A percentile compares a stretch with the other conserved stretches of the same genome.
These are phyloP conservation scores for Plenodomus biglobosus DNA, from an alignment of 2,329 filamentous ascomycete species.

Conservation along the genomic window DNA sequence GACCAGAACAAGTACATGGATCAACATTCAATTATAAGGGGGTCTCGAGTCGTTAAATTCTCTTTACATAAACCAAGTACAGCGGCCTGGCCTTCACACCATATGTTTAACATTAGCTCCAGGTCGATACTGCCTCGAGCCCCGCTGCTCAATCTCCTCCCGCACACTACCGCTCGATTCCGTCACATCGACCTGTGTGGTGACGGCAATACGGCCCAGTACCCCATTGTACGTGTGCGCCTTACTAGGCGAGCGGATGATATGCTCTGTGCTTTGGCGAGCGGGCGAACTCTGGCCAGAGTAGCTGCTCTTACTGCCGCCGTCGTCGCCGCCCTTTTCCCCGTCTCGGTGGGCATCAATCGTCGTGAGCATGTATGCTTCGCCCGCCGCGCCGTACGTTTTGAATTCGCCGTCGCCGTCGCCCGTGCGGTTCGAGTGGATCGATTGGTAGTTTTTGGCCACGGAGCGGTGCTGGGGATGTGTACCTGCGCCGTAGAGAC, in stretches of 20 bases:
- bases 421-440: conserved; percentile 3
- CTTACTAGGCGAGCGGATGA: conserved; percentile 1
- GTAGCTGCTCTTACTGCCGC: background rate
- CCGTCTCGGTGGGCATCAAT: conserved; percentile 4
- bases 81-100: too few species aligned
- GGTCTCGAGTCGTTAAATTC: background rate
- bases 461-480: conserved; percentile 9
- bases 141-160: background rate
- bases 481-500: conserved; percentile 22
- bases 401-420: conserved; percentile 2
- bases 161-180: conserved; percentile 4
- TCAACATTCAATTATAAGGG: too few species aligned
- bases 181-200: conserved; percentile 15
- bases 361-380: conserved; percentile 14
- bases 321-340: background rate
- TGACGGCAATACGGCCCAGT: conserved; percentile 12
- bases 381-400: conserved; percentile 1
- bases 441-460: conserved; percentile 9
- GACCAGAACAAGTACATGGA: too few species aligned
- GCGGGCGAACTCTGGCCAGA: conserved; percentile 8
- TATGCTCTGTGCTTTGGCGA: conserved; percentile 5
- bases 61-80: background rate
- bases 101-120: too few species aligned
- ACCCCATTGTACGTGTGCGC: background rate
- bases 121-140: background rate